These are phyloP conservation scores for Ocimum tenuiflorum DNA, from an alignment of 257 asterid species.

Conservation along the genomic window DNA sequence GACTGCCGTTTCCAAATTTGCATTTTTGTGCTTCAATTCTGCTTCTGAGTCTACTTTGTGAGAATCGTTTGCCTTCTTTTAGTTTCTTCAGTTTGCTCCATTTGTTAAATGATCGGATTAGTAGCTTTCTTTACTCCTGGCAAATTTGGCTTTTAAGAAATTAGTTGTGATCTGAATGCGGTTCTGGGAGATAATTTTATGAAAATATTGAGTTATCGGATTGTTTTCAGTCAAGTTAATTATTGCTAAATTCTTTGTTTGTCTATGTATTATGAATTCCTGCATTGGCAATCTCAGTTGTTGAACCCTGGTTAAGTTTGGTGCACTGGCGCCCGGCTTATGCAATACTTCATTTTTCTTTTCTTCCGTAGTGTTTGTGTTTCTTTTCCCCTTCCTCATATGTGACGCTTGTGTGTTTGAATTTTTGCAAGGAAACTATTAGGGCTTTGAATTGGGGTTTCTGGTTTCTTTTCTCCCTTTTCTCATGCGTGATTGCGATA, in stretches of 20 bases:
- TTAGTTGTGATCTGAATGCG: slow-evolving; percentile 14
- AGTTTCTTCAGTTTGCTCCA: slow-evolving; percentile 5
- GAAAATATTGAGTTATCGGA: background rate
- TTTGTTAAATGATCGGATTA: slow-evolving; percentile 25
- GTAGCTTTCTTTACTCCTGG: slow-evolving; percentile 6
- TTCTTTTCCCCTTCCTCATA: background rate
- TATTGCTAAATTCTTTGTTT: background rate
- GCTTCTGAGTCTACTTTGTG: slow-evolving; percentile 43
- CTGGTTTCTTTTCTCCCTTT: background rate
- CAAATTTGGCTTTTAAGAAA: background rate
- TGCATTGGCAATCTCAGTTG: slow-evolving; percentile 20
- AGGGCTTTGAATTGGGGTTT: slow-evolving; percentile 25
- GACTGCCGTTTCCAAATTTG: slow-evolving; percentile 31
- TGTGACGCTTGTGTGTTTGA: background rate
- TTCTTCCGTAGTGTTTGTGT: background rate
- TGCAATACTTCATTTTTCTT: background rate
- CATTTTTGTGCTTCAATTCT: slow-evolving; percentile 23
- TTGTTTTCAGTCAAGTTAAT: background rate
- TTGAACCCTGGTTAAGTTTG: slow-evolving; percentile 1
- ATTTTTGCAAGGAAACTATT: background rate
- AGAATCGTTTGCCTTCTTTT: slow-evolving; percentile 24
- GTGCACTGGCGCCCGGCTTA: background rate
- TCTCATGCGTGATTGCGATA: slow-evolving; percentile 8
- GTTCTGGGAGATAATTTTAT: slow-evolving; percentile 2
- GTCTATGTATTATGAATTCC: slow-evolving; percentile 8